Evolutionary conservation across 75 land plant species (phyloP).

Genomic region (Adiantum capillusveneris): DNA sequence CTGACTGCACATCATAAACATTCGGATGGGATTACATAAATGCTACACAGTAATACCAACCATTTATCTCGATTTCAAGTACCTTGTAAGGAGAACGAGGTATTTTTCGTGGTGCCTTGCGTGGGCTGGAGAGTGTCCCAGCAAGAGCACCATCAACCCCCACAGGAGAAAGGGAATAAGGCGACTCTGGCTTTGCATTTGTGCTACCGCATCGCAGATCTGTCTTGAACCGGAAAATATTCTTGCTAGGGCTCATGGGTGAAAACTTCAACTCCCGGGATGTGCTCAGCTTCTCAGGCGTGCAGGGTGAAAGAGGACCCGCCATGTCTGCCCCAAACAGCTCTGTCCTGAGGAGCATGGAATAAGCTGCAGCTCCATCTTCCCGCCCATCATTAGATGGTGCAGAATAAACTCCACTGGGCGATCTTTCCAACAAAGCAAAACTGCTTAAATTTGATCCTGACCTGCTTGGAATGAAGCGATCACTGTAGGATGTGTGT

Average conservation of each 20-base stretch:
- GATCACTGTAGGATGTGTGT: conserved; percentile 70
- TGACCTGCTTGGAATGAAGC: conserved; percentile 87
- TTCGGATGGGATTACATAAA: too few relatives aligned
- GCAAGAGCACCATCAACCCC: conserved; percentile 40
- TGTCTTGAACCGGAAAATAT: conserved; percentile 79
- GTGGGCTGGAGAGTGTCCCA: conserved; percentile 48
- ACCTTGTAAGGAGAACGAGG: conserved; percentile 98
- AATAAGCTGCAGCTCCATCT: conserved; percentile 77
- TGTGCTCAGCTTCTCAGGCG: conserved; percentile 28
- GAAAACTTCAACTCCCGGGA: conserved; percentile 15
- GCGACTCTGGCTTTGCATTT: conserved; percentile 56
- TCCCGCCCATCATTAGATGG: conserved; percentile 28
- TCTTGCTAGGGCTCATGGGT: conserved; percentile 78
- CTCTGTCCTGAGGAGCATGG: conserved; percentile 63
- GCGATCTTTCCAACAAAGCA: conserved; percentile 62
- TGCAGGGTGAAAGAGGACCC: conserved; percentile 30
- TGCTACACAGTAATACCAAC: too few relatives aligned
- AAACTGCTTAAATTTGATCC: conserved; percentile 75
- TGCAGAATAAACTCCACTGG: conserved; percentile 17
- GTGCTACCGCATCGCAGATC: conserved; percentile 10
- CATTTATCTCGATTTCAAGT: too few relatives aligned
- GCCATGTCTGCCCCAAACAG: conserved; percentile 72
- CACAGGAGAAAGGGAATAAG: conserved; percentile 53
- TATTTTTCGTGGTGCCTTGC: conserved; percentile 86
- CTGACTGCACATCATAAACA: too few relatives aligned